Evolutionary conservation across 352 stramenopile species (phyloP), one percentile per base, ranked within the genome.

Genomic region (Globisporangium nodosum): DNA sequence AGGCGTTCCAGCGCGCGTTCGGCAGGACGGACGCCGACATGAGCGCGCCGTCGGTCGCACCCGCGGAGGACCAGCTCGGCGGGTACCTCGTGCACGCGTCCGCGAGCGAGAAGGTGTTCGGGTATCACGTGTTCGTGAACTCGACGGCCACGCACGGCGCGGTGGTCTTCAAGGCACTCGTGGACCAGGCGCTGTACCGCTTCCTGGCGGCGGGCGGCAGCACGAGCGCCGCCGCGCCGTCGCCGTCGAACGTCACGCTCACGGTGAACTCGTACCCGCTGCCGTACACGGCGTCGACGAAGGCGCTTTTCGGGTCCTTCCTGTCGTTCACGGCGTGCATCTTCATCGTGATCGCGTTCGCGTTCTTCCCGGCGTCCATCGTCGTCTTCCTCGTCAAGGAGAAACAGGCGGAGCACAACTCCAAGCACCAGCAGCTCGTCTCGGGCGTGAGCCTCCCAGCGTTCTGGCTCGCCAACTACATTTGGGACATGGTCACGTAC

Each of bases 351-450:
- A 85, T 98, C 37, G 89, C 90, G 0, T 92, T 98, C 39, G 78
- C 86, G 7, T 98, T 95, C 66, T 89, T 98, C 37, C 88, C 91
- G 4, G 90, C 87, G 2, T 92, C 84, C 3, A 94, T 96, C 56
- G 94, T 93, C 30, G 87, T 90, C 18, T 98, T 98, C 61, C 73
- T 99, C 31, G 96, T 99, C 39, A 88, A 97, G 49, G 96, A 99
- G 63, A 82, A 76, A 49, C 86, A 97, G 54, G 76, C 89, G 0
- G 71, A 73, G 21, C 66, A 77, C 64, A 98, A 98, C 68, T 92
- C 94, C 3, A 99, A 99, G 69, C 97, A 99, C 74, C 86, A 97
- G 66, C 91, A 98, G 64, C 87, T 80, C 61, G 93, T 99, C 15
- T 96, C 88, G 11, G 97, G 97, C 5, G 94, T 98, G 11, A 85